Conservation (phyloP, 345 rosid species). For the Corchorus olitorius region DNA sequence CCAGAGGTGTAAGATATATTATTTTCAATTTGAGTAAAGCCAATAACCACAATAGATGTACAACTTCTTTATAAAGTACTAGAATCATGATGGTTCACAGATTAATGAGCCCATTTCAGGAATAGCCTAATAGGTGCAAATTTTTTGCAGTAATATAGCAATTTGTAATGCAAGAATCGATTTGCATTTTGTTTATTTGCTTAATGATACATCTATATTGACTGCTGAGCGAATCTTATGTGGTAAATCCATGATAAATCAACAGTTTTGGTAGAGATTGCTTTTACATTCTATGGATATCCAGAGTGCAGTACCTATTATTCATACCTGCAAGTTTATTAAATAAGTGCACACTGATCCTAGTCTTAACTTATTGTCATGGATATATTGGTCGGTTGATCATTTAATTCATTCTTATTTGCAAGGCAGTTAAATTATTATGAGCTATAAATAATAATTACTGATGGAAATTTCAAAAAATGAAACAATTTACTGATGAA, state of each 20-base stretch:
- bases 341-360: no score
- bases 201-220: background rate
- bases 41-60: background rate
- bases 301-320: no score
- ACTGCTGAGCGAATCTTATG: background rate
- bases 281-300: background rate
- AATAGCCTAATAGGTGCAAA: no score
- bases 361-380: no score
- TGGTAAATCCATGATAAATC: background rate
- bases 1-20: background rate
- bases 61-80: background rate
- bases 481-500: background rate
- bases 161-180: background rate
- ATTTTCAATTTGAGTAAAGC: background rate
- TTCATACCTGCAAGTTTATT: no score
- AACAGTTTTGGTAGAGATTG: background rate
- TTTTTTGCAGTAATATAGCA: background rate
- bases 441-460: background rate
- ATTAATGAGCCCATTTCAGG: background rate
- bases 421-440: background rate
- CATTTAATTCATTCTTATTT: background rate
- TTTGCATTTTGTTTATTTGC: background rate
- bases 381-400: background rate
- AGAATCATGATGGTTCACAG: background rate
- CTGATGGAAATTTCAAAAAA: background rate